Evolutionary conservation across 805 yeast genomes (phyloP).

Genomic region (Saccharomycopsis guyanensis): DNA sequence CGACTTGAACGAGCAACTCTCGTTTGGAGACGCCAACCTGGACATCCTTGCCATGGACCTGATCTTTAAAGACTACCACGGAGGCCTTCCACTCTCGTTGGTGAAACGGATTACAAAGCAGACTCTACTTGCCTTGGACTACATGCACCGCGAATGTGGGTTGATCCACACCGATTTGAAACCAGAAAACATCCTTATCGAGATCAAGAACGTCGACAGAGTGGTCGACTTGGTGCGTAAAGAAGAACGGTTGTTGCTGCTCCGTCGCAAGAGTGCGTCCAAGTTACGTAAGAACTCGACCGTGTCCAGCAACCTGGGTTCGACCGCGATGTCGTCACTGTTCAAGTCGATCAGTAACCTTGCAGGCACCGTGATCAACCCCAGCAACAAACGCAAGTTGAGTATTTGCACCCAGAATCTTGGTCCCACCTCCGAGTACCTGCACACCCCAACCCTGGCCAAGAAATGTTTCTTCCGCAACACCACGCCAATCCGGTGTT

Average conservation of each 20-base stretch:
- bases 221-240: conserved; percentile 37
- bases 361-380: not conserved
- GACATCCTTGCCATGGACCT: conserved; percentile 11
- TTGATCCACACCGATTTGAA: conserved; percentile 68
- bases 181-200: conserved; percentile 71
- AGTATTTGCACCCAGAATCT: not conserved
- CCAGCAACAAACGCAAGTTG: not conserved
- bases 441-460: not conserved
- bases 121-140: conserved; percentile 63
- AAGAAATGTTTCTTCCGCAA: conserved; percentile 3
- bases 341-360: not conserved
- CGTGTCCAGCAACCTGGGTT: not conserved
- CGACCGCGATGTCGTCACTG: no score
- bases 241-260: conserved; percentile 12
- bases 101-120: conserved; percentile 82
- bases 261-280: not conserved
- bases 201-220: conserved; percentile 76
- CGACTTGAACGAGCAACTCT: conserved; percentile 9
- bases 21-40: conserved; percentile 17
- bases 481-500: conserved; percentile 6
- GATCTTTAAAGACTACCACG: conserved; percentile 39
- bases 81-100: conserved; percentile 69
- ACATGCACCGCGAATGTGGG: conserved; percentile 64
- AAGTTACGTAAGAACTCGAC: not conserved
- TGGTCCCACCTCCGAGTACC: not conserved